Evolutionary conservation across 1,284 basidiomycete genomes (phyloP).

Genomic region (Cryptococcus sp.): DNA sequence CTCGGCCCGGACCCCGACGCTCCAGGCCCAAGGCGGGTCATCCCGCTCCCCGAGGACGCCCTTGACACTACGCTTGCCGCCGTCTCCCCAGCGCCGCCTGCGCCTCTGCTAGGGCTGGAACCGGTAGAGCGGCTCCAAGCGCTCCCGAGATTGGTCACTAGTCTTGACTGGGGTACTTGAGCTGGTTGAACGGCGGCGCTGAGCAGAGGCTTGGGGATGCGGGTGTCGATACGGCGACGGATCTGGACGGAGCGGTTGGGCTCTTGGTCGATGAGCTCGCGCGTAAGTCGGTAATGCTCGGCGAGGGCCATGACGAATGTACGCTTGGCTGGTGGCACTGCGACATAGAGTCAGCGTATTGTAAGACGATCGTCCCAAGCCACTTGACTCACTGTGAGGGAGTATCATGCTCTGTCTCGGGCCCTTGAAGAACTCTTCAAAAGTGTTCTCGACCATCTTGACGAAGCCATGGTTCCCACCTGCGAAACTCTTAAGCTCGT

Average conservation of each 20-base stretch:
- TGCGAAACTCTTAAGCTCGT: slow-evolving; percentile 63
- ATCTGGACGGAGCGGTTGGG: slow-evolving; percentile 73
- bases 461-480: slow-evolving; percentile 64
- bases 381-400: slow-evolving; percentile 59
- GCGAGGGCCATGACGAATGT: slow-evolving; percentile 75
- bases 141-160: slow-evolving; percentile 15
- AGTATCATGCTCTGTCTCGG: slow-evolving; percentile 68
- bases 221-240: slow-evolving; percentile 71
- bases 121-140: slow-evolving; percentile 3
- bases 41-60: not conserved
- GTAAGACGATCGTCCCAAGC: not conserved
- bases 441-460: slow-evolving; percentile 68
- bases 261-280: slow-evolving; percentile 78
- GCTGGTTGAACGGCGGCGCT: slow-evolving; percentile 49
- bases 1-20: not conserved
- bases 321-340: slow-evolving; percentile 63
- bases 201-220: slow-evolving; percentile 67
- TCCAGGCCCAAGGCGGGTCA: not conserved
- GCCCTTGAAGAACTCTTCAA: slow-evolving; percentile 69
- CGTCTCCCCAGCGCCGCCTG: slow-evolving; percentile 1
- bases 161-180: slow-evolving; percentile 6
- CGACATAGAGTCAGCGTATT: not conserved
- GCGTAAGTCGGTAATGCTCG: slow-evolving; percentile 71
- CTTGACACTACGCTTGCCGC: slow-evolving; percentile 10
- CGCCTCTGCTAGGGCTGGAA: not conserved